These are phyloP conservation scores for Cadophora gregata DNA, from an alignment of 2,329 filamentous ascomycete genomes.

Conservation along the genomic window DNA sequence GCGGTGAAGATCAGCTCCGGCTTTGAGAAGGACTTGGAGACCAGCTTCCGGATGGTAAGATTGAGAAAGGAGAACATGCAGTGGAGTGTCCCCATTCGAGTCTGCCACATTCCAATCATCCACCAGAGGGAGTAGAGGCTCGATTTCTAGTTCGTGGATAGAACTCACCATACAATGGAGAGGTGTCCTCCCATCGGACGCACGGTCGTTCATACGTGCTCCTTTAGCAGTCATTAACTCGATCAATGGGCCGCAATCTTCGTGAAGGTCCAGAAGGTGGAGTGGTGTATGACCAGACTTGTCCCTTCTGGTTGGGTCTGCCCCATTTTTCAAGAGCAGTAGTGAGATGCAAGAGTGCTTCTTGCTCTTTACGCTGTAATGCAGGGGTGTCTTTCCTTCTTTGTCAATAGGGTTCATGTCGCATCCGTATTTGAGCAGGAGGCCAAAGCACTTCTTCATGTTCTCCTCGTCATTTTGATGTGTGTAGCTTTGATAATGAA, in stretches of 20 bases:
- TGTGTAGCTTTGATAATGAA: not conserved
- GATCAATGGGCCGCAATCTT: slow-evolving; percentile 2
- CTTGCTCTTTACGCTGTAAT: slow-evolving; percentile 14
- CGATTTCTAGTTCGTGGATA: slow-evolving; percentile 2
- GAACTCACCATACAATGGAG: slow-evolving; percentile 22
- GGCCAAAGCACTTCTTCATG: slow-evolving; percentile 15
- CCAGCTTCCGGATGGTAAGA: not conserved
- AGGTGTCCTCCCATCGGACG: slow-evolving; percentile 23
- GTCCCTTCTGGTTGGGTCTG: slow-evolving; percentile 18
- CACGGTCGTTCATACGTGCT: slow-evolving; percentile 15
- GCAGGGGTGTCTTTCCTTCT: slow-evolving; percentile 25
- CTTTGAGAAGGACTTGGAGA: slow-evolving; percentile 18
- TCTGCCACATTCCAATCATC: slow-evolving; percentile 26
- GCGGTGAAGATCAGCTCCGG: slow-evolving; percentile 24
- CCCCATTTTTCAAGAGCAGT: slow-evolving; percentile 22
- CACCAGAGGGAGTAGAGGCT: slow-evolving; percentile 16
- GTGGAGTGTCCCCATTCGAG: slow-evolving; percentile 21
- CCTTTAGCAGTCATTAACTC: slow-evolving; percentile 19
- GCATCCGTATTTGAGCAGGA: slow-evolving; percentile 17
- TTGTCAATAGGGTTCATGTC: slow-evolving; percentile 23
- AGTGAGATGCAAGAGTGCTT: not conserved
- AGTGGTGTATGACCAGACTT: slow-evolving; percentile 21
- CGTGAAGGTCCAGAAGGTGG: slow-evolving; percentile 12
- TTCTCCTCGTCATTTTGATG: slow-evolving; percentile 14
- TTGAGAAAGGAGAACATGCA: slow-evolving; percentile 19